These are phyloP conservation scores for Rhodotorula sp. DNA, from an alignment of 1,284 basidiomycete genomes.

Conservation along the genomic window DNA sequence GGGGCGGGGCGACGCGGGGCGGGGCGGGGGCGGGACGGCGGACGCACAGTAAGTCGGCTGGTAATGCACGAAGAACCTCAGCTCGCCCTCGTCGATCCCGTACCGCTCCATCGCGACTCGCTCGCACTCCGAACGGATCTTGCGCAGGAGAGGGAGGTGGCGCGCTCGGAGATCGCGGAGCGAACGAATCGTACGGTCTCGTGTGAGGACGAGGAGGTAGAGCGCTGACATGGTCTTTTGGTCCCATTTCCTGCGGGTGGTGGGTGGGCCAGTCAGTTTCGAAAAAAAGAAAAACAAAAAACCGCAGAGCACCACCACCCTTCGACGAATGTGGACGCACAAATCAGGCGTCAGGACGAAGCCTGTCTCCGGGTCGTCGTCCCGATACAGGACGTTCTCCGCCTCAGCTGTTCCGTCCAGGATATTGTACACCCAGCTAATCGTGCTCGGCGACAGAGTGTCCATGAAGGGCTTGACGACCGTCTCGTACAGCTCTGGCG, in stretches of 20 bases:
- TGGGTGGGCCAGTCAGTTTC: too few relatives aligned
- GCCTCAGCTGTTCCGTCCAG: conserved; percentile 75
- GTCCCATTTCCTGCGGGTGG: conserved; percentile 64
- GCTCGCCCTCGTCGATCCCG: conserved; percentile 58
- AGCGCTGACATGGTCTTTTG: conserved; percentile 59
- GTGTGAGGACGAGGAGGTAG: conserved; percentile 45
- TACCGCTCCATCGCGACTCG: conserved; percentile 61
- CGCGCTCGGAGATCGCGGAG: conserved; percentile 57
- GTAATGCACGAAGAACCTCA: conserved; percentile 88
- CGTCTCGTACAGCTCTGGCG: conserved; percentile 65
- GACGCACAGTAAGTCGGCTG: conserved; percentile 90
- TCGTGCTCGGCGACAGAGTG: conserved; percentile 67
- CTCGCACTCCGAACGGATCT: conserved; percentile 61
- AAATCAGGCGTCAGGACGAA: conserved; percentile 87
- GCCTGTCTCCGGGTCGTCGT: conserved; percentile 57
- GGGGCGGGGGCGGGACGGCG: too few relatives aligned
- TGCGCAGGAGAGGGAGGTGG: conserved; percentile 68
- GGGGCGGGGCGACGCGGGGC: too few relatives aligned
- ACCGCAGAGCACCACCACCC: too few relatives aligned
- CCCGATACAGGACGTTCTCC: conserved; percentile 69
- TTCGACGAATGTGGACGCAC: conserved; percentile 23
- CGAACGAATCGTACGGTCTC: conserved; percentile 46
- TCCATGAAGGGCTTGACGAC: conserved; percentile 76
- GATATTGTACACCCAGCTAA: conserved; percentile 88
- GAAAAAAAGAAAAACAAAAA: too few relatives aligned